Evolutionary conservation across 805 yeast genomes (phyloP), one percentile per base, ranked within the genome.

Genomic region (Wickerhamiella kazuoi): DNA sequence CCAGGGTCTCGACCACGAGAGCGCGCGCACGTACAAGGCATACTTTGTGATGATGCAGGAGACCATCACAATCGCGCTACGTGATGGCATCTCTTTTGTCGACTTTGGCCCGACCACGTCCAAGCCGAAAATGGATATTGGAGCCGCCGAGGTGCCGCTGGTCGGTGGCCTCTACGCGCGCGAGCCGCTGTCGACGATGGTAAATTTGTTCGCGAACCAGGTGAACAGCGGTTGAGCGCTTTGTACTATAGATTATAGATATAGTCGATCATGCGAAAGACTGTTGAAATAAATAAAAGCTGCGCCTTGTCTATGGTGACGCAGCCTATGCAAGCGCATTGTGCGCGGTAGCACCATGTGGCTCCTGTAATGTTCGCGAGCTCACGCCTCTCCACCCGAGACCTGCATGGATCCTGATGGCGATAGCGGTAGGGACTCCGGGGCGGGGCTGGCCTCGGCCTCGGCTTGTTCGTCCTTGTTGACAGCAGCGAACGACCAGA

Each of bases 401-500:
- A n/a, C n/a, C n/a, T n/a, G n/a, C n/a, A n/a, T n/a, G n/a, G n/a
- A n/a, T n/a, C n/a, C n/a, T n/a, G n/a, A n/a, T n/a, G n/a, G n/a
- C n/a, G n/a, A n/a, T n/a, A n/a, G n/a, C n/a, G n/a, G n/a, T n/a
- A n/a, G n/a, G n/a, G n/a, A n/a, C n/a, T n/a, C n/a, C n/a, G n/a
- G n/a, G n/a, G n/a, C n/a, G n/a, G n/a, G n/a, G n/a, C n/a, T n/a
- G n/a, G n/a, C n/a, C n/a, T n/a, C n/a, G n/a, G n/a, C n/a, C n/a
- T n/a, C n/a, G n/a, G n/a, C 30, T 26, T 33, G 26, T 31, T 17
- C 21, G 21, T 7, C 34, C 14, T 31, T 31, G 26, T 33, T 33
- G 26, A 90, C 76, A 34, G 79, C 74, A 47, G 84, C 71, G 54
- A 90, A 90, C 1, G 96, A 87, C 18, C 74, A 58, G 20, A 86